Conservation (phyloP, 352 stramenopile genomes). For the Paralagenidium karlingii region DNA sequence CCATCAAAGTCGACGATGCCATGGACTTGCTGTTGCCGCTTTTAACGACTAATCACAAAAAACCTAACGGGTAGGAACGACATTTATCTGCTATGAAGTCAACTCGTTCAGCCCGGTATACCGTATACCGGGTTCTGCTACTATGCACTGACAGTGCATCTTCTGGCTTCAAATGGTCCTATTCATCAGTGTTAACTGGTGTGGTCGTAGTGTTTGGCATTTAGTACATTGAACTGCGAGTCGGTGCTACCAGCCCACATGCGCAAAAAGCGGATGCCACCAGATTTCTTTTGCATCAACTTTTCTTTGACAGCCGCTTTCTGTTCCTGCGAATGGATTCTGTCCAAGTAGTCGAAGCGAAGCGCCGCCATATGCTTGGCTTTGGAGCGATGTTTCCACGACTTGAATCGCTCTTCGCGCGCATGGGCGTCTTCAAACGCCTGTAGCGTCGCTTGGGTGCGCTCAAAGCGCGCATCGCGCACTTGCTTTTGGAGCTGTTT, state of each 20-base stretch:
- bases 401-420: conserved; percentile 22
- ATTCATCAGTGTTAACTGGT: too few relatives aligned
- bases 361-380: too few relatives aligned
- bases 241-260: conserved; percentile 75
- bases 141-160: too few relatives aligned
- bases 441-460: conserved; percentile 23
- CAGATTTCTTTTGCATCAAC: conserved; percentile 53
- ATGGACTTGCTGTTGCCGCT: too few relatives aligned
- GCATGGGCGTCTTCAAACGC: conserved; percentile 13
- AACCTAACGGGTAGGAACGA: too few relatives aligned
- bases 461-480: conserved; percentile 23
- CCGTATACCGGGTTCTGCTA: too few relatives aligned
- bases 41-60: too few relatives aligned
- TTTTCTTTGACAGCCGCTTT: conserved; percentile 27
- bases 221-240: conserved; percentile 68
- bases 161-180: too few relatives aligned
- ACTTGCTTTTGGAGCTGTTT: conserved; percentile 16
- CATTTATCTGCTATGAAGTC: too few relatives aligned
- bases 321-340: conserved; percentile 45
- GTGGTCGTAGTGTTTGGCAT: too few relatives aligned
- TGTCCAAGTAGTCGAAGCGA: conserved; percentile 44
- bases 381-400: conserved; percentile 40
- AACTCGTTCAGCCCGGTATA: too few relatives aligned
- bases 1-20: too few relatives aligned
- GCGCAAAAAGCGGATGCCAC: conserved; percentile 45